phyloP scores from a whole-genome alignment of 176 grass and related monocot genomes.

The Elaeis guineensis region DNA sequence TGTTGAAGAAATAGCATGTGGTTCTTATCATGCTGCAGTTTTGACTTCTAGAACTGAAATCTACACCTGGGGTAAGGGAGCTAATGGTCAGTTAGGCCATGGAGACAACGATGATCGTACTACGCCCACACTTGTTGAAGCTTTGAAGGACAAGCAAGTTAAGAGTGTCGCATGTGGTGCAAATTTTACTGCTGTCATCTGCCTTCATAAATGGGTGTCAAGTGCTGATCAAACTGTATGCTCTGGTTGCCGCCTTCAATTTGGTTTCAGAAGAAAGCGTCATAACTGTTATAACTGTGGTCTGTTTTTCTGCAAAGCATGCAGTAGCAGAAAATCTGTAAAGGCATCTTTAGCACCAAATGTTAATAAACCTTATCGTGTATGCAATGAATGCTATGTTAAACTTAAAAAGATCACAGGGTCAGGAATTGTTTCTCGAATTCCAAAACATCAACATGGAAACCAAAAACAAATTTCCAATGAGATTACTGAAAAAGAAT shows the following conservation, averaged over 20 bases:
- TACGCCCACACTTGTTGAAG: slow-evolving; percentile 50
- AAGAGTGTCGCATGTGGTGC: slow-evolving; percentile 54
- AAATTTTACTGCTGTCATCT: slow-evolving; percentile 50
- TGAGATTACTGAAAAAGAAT: slow-evolving; percentile 34
- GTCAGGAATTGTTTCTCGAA: slow-evolving; percentile 14
- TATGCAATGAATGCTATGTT: slow-evolving; percentile 56
- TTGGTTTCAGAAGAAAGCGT: slow-evolving; percentile 64
- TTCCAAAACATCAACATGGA: slow-evolving; percentile 27
- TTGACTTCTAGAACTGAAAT: slow-evolving; percentile 62
- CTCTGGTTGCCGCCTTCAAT: slow-evolving; percentile 47
- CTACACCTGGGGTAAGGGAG: slow-evolving; percentile 74
- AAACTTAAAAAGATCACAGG: slow-evolving; percentile 35
- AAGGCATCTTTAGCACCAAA: slow-evolving; percentile 65
- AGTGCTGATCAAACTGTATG: slow-evolving; percentile 59
- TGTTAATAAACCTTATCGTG: slow-evolving; percentile 50
- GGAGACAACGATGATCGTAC: slow-evolving; percentile 40
- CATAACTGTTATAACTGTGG: slow-evolving; percentile 84
- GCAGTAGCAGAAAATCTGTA: slow-evolving; percentile 49
- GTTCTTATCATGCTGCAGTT: slow-evolving; percentile 60
- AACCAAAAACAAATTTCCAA: slow-evolving; percentile 21
- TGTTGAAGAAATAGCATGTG: slow-evolving; percentile 64
- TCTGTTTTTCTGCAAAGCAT: slow-evolving; percentile 58
- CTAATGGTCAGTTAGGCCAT: slow-evolving; percentile 61
- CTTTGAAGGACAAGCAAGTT: slow-evolving; percentile 72
- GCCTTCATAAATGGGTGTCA: slow-evolving; percentile 46